Evolutionary conservation across 2,329 filamentous ascomycete species (phyloP).

Genomic region (Nemania bipapillata): DNA sequence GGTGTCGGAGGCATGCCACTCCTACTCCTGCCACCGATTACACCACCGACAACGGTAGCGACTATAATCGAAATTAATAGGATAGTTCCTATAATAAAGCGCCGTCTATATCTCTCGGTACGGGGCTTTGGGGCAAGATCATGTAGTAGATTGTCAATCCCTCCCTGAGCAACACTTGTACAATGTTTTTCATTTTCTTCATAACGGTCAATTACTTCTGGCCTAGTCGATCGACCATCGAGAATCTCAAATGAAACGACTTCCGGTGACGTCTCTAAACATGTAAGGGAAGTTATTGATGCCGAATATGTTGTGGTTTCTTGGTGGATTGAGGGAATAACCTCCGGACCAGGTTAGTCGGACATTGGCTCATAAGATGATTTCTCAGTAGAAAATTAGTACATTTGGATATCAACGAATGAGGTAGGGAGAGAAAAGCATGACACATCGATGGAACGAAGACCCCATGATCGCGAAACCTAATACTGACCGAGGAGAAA

Average conservation of each 20-base stretch:
- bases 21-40: slow-evolving; percentile 3
- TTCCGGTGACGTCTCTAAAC: neutral
- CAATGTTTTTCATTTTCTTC: neutral
- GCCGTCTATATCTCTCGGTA: neutral
- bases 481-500: too few species aligned
- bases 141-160: neutral
- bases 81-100: neutral
- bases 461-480: too few species aligned
- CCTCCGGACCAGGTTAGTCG: neutral
- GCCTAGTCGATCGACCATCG: neutral
- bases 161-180: neutral
- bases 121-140: neutral
- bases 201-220: neutral
- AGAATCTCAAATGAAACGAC: neutral
- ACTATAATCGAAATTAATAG: neutral
- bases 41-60: slow-evolving; percentile 1
- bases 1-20: neutral
- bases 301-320: neutral
- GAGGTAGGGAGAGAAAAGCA: too few species aligned
- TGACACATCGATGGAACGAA: too few species aligned
- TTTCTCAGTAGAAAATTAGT: too few species aligned
- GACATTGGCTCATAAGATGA: too few species aligned
- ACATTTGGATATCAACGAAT: too few species aligned
- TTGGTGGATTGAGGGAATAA: neutral
- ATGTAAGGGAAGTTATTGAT: neutral